Percentiles rank a stretch among this genome's conserved stretches.
Conservation (phyloP, 2,329 filamentous ascomycete genomes). For the Fusarium heterosporum region DNA sequence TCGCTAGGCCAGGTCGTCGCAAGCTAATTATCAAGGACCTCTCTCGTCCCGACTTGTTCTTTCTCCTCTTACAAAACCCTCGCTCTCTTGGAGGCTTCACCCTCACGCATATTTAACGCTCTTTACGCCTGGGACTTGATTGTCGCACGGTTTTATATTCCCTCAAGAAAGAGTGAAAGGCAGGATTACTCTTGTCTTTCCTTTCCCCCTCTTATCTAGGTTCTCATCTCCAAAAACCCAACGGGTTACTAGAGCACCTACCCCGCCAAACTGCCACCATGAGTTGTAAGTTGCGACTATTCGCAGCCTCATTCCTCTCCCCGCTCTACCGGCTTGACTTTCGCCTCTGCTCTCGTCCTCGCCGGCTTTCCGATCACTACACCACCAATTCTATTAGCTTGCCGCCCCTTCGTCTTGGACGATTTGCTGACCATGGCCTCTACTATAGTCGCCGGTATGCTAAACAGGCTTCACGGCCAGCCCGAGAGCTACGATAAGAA, state of each 20-base stretch:
- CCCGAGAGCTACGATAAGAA: constrained; percentile 99
- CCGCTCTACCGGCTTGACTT: constrained; percentile 34
- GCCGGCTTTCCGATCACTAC: neutral
- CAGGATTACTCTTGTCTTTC: constrained; percentile 5
- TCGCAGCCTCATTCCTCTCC: constrained; percentile 43
- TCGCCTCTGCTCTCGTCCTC: constrained; percentile 9
- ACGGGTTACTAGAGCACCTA: constrained; percentile 30
- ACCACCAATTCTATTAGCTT: constrained; percentile 1
- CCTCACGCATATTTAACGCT: constrained; percentile 9
- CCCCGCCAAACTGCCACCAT: constrained; percentile 48
- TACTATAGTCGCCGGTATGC: constrained; percentile 81
- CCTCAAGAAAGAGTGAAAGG: constrained; percentile 1
- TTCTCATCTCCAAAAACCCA: constrained; percentile 20
- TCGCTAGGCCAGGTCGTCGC: constrained; percentile 20
- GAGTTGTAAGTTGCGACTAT: constrained; percentile 50
- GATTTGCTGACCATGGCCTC: constrained; percentile 42
- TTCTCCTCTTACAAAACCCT: constrained; percentile 28
- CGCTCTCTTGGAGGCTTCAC: constrained; percentile 26
- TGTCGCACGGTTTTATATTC: constrained; percentile 10
- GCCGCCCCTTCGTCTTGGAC: neutral
- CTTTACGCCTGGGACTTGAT: constrained; percentile 23
- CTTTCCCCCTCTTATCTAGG: constrained; percentile 17
- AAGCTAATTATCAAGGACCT: constrained; percentile 42
- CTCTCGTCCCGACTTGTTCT: constrained; percentile 21
- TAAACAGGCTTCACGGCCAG: constrained; percentile 96